Evolutionary conservation across 75 land plant species (phyloP), one percentile per base, ranked within the genome.

Genomic region (Pinus albicaulis): DNA sequence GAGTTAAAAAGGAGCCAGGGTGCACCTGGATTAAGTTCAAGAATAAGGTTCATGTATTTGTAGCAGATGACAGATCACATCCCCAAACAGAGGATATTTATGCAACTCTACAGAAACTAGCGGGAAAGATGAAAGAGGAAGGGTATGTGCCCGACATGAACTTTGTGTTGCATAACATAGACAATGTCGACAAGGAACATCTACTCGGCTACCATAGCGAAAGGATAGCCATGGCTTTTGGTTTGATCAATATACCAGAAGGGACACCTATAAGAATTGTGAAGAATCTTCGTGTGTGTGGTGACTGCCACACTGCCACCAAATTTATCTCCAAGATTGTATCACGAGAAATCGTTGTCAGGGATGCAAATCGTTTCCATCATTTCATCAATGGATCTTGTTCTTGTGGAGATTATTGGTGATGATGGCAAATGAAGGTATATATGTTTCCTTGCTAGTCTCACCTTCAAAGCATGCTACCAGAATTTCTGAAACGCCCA

Each of bases 261-360:
- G 23, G 61, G 61, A 20, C 61, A 22, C 61, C 61, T 59, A 22
- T 59, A 20, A 59, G 61, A 59, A 59, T 59, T 5, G 20, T 59
- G 22, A 59, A 20, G 61, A 59, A 59, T 23, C 61, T 59, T 12
- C 61, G 61, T 59, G 61, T 59, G 61, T 59, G 61, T 59, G 61
- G 61, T 59, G 61, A 59, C 23, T 19, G 61, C 61, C 23, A 22
- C 61, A 22, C 61, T 20, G 61, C 61, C 61, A 59, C 23, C 23
- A 59, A 59, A 59, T 10, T 59, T 23, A 59, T 59, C 23, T 59
- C 23, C 23, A 59, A 59, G 23, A 59, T 59, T 59, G 61, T 59
- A 20, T 19, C 20, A 19, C 20, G 61, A 20, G 23, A 59, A 22
- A 59, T 59, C 8, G 10, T 59, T 20, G 22, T 59, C 23, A 59